Base-by-base conservation (phyloP, 1,284 basidiomycete genomes). In the Moesziomyces globuligerus region DNA sequence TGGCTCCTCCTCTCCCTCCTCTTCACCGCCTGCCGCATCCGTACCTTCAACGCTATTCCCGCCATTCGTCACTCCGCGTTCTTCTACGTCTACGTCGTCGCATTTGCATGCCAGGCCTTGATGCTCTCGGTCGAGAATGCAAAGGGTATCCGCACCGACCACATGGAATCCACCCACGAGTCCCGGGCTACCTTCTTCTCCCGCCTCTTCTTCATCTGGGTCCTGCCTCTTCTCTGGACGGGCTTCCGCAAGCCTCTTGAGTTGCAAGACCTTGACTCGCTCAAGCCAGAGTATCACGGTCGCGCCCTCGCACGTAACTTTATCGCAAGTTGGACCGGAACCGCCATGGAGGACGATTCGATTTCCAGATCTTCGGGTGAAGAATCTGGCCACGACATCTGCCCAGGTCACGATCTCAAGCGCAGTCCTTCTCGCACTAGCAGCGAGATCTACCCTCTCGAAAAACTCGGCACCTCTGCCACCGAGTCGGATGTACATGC, bases 121-220 rank as follows among this genome's bases (percentile, higher is more conserved):
- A 74, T 74, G 59, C 62, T 76, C 20, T 43, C 54, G 13, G 57
- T 53, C 24, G 74, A 76, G 28, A 72, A 74, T 39, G 60, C 68
- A 23, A 68, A 49, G 24, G 57, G 74, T 15, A 32, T 66, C 20
- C 43, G 47, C 10, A 21, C 41, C 23, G 24, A 41, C 48, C 46
- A 60, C 13, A 20, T 55, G 48, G 29, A 62, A 21, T 59, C 56
- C n/a, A 75, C 59, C n/a, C 34, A 53, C 34, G 72, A 76, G 29
- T 53, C 57, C 15, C 48, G 71, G 8, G 74, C 74, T 7, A 64
- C 50, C 52, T 76, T 76, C 60, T 50, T 74, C 36, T 74, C 72
- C 17, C 54, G 59, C 10, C 56, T 76, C 25, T 29, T 66, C 37
- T 76, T 76, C 48, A n/a, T 56, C n/a, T 76, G 74, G 74, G 62